phyloP scores from a whole-genome alignment of 2,329 filamentous ascomycete genomes.

The Ceratocystis smalleyi region DNA sequence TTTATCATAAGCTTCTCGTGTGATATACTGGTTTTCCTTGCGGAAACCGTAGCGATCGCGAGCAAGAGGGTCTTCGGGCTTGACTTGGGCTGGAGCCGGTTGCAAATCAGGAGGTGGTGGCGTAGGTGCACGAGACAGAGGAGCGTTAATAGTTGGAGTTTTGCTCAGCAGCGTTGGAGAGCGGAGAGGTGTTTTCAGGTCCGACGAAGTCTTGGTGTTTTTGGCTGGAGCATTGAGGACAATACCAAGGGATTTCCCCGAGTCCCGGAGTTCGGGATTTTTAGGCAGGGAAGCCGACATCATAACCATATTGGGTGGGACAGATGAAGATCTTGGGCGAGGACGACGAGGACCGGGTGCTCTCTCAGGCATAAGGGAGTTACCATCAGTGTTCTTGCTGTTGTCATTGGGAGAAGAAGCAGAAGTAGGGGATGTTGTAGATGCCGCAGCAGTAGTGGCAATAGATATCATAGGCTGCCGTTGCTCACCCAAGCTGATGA shows the following conservation, averaged over 20 bases:
- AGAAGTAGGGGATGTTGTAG: background rate
- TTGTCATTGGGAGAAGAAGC: background rate
- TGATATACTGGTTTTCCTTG: slow-evolving; percentile 69
- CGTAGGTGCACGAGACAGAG: slow-evolving; percentile 16
- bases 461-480: slow-evolving; percentile 5
- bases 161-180: slow-evolving; percentile 14
- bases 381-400: background rate
- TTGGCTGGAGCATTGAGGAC: background rate
- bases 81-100: slow-evolving; percentile 23
- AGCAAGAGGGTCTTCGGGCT: slow-evolving; percentile 33
- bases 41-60: slow-evolving; percentile 87
- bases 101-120: slow-evolving; percentile 19
- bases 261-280: slow-evolving; percentile 32
- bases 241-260: slow-evolving; percentile 33
- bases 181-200: slow-evolving; percentile 9
- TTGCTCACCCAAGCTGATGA: slow-evolving; percentile 5
- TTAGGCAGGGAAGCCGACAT: slow-evolving; percentile 9
- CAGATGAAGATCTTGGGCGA: slow-evolving; percentile 22
- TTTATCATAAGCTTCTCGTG: slow-evolving; percentile 58
- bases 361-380: slow-evolving; percentile 7
- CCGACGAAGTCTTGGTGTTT: background rate
- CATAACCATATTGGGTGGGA: slow-evolving; percentile 23
- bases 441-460: background rate
- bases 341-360: slow-evolving; percentile 8
- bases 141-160: slow-evolving; percentile 14